Evolutionary conservation across 1,139 yeast genomes (phyloP).

Genomic region (Pichia kudriavzevii): DNA sequence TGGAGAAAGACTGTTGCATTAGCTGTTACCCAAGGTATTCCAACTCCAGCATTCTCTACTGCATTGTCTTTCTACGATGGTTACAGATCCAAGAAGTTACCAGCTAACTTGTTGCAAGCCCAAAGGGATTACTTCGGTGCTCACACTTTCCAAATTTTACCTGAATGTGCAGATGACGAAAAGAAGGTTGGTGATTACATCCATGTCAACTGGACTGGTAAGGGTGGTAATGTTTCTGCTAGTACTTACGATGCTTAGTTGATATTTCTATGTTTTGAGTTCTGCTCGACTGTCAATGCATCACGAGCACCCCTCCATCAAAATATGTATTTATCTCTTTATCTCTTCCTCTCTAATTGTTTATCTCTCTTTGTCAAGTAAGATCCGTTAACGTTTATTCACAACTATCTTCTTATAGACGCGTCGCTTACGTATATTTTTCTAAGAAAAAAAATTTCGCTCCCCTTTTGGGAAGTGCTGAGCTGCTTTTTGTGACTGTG

Average conservation of each 20-base stretch:
- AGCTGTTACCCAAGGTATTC: constrained; percentile 82
- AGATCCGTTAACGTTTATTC: no score
- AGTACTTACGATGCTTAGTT: constrained; percentile 83
- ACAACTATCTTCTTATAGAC: no score
- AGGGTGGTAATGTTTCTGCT: constrained; percentile 96
- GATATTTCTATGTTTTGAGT: not conserved
- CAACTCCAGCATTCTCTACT: constrained; percentile 96
- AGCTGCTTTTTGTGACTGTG: constrained; percentile 26
- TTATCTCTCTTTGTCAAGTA: no score
- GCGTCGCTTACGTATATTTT: no score
- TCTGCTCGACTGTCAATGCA: no score
- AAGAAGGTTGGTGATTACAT: constrained; percentile 77
- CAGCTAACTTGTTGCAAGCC: constrained; percentile 98
- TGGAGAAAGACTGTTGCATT: constrained; percentile 86
- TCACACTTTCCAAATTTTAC: constrained; percentile 94
- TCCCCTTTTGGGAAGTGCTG: no score
- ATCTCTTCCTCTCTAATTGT: no score
- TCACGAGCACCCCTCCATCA: no score
- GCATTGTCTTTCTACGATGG: constrained; percentile 98
- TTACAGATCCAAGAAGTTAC: constrained; percentile 90
- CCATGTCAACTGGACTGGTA: constrained; percentile 99
- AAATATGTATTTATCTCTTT: no score
- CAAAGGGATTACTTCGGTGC: constrained; percentile 99
- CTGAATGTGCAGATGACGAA: constrained; percentile 69
- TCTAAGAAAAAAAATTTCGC: no score